A percentile compares a stretch with the other conserved stretches of the same genome.
Evolutionary conservation across 2,329 filamentous ascomycete species (phyloP).

Genomic region (Calonectria pseudoturangicola): DNA sequence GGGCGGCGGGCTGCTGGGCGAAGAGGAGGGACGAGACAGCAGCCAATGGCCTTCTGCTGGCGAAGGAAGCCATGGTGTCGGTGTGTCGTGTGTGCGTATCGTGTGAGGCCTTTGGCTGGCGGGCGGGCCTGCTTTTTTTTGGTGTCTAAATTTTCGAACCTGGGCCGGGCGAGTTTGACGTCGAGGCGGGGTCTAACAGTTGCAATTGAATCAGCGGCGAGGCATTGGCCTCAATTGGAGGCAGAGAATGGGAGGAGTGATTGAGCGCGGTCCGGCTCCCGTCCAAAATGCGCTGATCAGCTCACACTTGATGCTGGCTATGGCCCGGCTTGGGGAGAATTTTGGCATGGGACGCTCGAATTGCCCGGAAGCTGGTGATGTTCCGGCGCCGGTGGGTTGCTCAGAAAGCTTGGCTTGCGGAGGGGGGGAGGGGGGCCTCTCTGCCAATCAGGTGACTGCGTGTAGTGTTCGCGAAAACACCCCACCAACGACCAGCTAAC

Average conservation of each 20-base stretch:
- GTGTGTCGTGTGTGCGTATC: background rate
- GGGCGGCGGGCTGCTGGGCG: slow-evolving; percentile 31
- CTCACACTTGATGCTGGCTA: slow-evolving; percentile 26
- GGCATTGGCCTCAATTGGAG: slow-evolving; percentile 52
- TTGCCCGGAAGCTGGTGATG: slow-evolving; percentile 49
- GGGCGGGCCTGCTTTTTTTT: background rate
- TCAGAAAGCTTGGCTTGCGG: background rate
- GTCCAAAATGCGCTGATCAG: slow-evolving; percentile 50
- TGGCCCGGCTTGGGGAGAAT: slow-evolving; percentile 47
- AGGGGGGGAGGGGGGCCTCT: background rate
- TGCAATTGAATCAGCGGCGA: slow-evolving; percentile 28
- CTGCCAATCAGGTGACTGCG: slow-evolving; percentile 60
- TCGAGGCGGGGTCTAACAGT: background rate
- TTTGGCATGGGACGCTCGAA: slow-evolving; percentile 43
- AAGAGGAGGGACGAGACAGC: slow-evolving; percentile 42
- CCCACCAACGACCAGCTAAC: slow-evolving; percentile 20
- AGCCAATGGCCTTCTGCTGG: slow-evolving; percentile 46
- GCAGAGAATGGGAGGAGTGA: slow-evolving; percentile 7
- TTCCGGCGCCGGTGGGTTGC: slow-evolving; percentile 51
- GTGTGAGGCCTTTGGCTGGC: slow-evolving; percentile 23
- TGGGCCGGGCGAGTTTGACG: background rate
- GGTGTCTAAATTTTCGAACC: background rate
- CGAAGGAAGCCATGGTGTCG: slow-evolving; percentile 49
- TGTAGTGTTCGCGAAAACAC: slow-evolving; percentile 55
- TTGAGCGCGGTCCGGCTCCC: slow-evolving; percentile 43